Base-by-base conservation (phyloP, 1,139 yeast genomes). In the Pneumocystis carinii region DNA sequence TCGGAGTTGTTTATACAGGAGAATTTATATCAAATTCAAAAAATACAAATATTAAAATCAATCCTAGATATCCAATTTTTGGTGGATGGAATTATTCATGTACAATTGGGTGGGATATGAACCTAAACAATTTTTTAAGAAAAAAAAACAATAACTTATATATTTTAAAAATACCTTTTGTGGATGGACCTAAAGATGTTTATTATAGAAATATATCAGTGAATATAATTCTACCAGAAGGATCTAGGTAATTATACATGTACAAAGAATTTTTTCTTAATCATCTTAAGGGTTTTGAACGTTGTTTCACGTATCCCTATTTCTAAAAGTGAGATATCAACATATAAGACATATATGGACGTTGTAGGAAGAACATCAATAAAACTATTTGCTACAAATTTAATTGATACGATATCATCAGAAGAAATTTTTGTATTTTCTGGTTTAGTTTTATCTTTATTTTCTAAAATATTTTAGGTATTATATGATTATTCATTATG, bases 51-150 rank as follows among this genome's bases (percentile, higher is more conserved):
- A 75, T 89, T 64, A 77, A 84, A 58, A 74, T 92, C 68, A 83
- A 81, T 71, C 98, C 98, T 64, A 81, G 99, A 72, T 92, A 79
- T 77, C 99, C 99, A 14, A 71, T 92, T 8, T 87, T 89, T 75
- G 99, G 98, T 61, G 95, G 90, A 57, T 92, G 99, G 99, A 82
- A 85, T 70, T 92, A 90, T 75, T 90, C 92, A 75, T 92, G 89
- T 77, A 92, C 98, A 27, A 76, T 92, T 70, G 97, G 97, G 7
- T 94, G 96, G 96, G 82, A 85, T 64, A 81, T 83, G 68, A 76
- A 78, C 56, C 75, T 90, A 60, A 72, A 76, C 36, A 76, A 81
- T 61, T 83, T 79, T 69, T 77, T 89, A 65, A 82, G 75, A 68
- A 72, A 73, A 66, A 68, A 76, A 15, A 62, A 58, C 14, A 62